These are phyloP conservation scores for Maudiozyma turicensis DNA, from an alignment of 805 yeast genomes.

Conservation along the genomic window DNA sequence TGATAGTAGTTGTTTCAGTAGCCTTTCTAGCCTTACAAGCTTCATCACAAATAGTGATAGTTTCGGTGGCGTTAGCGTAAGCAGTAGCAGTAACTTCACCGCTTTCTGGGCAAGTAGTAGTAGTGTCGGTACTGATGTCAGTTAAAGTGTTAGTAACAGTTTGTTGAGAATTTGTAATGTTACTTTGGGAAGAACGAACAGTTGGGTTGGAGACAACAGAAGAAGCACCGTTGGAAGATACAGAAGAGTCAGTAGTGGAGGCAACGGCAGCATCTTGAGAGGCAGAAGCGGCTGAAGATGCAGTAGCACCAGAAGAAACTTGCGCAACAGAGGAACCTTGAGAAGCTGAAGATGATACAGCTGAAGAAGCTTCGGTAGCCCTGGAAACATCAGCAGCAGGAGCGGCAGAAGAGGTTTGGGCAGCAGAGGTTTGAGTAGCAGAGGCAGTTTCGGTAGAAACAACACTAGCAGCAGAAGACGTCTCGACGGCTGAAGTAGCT, in stretches of 20 bases:
- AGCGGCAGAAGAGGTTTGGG: background rate
- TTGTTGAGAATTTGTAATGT: background rate
- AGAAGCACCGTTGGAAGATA: background rate
- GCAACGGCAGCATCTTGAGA: background rate
- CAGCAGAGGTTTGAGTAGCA: background rate
- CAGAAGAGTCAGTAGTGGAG: background rate
- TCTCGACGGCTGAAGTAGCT: background rate
- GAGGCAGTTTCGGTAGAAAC: background rate
- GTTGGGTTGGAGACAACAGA: background rate
- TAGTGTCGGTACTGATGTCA: background rate
- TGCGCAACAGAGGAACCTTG: background rate
- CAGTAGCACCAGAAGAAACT: background rate
- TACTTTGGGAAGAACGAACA: background rate
- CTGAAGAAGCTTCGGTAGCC: background rate
- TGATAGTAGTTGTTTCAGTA: background rate
- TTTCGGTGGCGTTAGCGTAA: constrained; percentile 1
- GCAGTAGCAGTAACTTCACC: background rate
- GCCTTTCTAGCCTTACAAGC: background rate
- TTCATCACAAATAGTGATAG: background rate
- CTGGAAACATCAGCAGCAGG: background rate
- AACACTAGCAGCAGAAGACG: background rate
- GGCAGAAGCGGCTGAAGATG: background rate
- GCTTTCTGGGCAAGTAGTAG: background rate
- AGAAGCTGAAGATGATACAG: background rate
- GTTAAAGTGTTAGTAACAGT: background rate